Evolutionary conservation across 441 rosid genomes (phyloP).

Genomic region (Breynia disticha): DNA sequence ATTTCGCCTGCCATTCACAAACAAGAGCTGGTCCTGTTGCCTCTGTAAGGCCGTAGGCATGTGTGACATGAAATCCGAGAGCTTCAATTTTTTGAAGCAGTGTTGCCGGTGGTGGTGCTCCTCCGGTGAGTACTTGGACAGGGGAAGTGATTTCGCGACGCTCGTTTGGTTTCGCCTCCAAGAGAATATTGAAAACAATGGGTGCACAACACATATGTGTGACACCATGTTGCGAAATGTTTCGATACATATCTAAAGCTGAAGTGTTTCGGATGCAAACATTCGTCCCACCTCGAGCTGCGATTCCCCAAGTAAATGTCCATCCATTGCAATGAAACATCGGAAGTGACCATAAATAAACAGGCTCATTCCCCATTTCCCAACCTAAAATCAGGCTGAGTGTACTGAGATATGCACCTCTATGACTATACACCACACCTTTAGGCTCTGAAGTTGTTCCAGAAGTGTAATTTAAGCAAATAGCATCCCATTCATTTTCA

Average conservation of each 20-base stretch:
- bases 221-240: conserved; percentile 6
- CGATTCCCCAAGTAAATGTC: conserved; percentile 13
- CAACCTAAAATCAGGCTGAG: conserved; percentile 3
- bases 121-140: conserved; percentile 9
- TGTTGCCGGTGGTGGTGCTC: conserved; percentile 8
- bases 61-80: conserved; percentile 5
- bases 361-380: conserved; percentile 7
- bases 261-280: conserved; percentile 4
- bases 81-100: conserved; percentile 4
- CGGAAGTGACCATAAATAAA: conserved; percentile 11
- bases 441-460: conserved; percentile 23
- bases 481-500: conserved; percentile 23
- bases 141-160: neutral
- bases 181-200: conserved; percentile 6
- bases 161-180: conserved; percentile 1
- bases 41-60: conserved; percentile 11
- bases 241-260: neutral
- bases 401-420: conserved; percentile 18
- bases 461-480: conserved; percentile 21
- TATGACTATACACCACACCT: conserved; percentile 24
- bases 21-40: conserved; percentile 9
- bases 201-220: conserved; percentile 12
- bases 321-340: conserved; percentile 15
- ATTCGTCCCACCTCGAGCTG: conserved; percentile 12
- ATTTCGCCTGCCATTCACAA: conserved; percentile 9